phyloP scores from a whole-genome alignment of 495 filamentous ascomycete genomes.

The Aspergillus avenaceus region DNA sequence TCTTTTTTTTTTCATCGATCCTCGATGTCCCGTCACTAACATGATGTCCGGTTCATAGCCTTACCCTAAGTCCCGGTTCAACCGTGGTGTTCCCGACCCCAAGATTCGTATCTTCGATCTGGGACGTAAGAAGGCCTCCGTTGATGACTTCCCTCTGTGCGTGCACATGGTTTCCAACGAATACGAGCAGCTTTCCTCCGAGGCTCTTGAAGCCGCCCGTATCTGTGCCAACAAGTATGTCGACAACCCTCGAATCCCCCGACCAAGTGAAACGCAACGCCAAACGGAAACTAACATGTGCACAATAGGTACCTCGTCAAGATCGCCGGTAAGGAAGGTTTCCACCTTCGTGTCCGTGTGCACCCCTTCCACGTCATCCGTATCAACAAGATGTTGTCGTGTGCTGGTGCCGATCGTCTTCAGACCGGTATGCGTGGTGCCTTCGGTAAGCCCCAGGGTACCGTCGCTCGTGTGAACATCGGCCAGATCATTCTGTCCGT shows the following conservation, averaged over 20 bases:
- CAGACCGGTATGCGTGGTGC: conserved; percentile 99
- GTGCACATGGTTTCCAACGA: conserved; percentile 99
- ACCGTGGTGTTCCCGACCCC: conserved; percentile 99
- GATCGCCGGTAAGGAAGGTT: conserved; percentile 94
- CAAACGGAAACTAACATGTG: conserved; percentile 8
- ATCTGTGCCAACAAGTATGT: conserved; percentile 97
- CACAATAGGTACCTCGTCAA: conserved; percentile 80
- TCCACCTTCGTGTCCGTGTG: conserved; percentile 96
- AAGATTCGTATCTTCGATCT: conserved; percentile 99
- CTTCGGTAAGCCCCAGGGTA: conserved; percentile 98
- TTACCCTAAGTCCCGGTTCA: conserved; percentile 99
- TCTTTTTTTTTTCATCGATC: background rate
- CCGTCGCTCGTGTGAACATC: conserved; percentile 98
- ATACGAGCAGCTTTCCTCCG: conserved; percentile 97
- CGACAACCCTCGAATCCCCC: background rate
- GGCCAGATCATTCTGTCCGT: conserved; percentile 97
- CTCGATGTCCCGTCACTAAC: conserved; percentile 23
- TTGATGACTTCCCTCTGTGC: conserved; percentile 97
- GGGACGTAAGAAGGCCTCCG: conserved; percentile 94
- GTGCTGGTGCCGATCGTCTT: conserved; percentile 98
- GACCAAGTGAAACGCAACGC: background rate
- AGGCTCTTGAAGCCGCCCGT: conserved; percentile 98
- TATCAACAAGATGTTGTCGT: conserved; percentile 99
- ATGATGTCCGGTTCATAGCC: conserved; percentile 52
- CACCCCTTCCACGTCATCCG: conserved; percentile 99